Conservation (phyloP, 768 basidiomycete species). For the Psilocybe cubensis region DNA sequence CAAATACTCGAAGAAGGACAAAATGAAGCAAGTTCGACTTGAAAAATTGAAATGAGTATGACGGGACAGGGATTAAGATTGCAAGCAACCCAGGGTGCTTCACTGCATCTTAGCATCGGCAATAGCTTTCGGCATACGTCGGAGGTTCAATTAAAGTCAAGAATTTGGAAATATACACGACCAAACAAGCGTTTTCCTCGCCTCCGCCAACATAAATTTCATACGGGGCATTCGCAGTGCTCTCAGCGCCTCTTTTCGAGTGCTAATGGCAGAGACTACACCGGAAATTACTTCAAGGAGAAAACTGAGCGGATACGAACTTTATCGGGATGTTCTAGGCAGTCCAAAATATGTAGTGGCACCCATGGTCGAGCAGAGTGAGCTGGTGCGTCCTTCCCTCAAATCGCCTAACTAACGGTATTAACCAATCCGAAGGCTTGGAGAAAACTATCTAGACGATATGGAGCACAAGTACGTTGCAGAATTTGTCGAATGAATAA, state of each 20-base stretch:
- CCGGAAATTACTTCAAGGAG: conserved; percentile 1
- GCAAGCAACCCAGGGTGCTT: too few relatives aligned
- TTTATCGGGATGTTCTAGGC: conserved; percentile 78
- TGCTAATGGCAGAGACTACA: conserved; percentile 13
- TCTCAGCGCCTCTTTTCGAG: conserved; percentile 12
- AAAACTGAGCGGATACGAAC: conserved; percentile 79
- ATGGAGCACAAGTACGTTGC: conserved; percentile 73
- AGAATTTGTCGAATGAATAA: background rate
- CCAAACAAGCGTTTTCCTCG: background rate
- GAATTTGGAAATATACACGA: background rate
- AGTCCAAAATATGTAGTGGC: conserved; percentile 91
- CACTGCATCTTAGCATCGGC: too few relatives aligned
- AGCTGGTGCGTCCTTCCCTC: conserved; percentile 66
- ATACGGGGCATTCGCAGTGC: conserved; percentile 15
- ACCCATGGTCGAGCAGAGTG: conserved; percentile 99
- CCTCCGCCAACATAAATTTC: conserved; percentile 14
- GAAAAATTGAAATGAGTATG: too few relatives aligned
- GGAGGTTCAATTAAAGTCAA: background rate
- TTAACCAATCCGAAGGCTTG: conserved; percentile 65
- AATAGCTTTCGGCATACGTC: too few relatives aligned
- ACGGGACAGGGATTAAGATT: too few relatives aligned
- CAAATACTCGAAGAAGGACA: too few relatives aligned
- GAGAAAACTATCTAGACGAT: conserved; percentile 80
- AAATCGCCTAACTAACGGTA: background rate
- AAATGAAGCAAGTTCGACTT: too few relatives aligned